Conservation (phyloP, 2,329 filamentous ascomycete species). For the Nectriaceae sp. region DNA sequence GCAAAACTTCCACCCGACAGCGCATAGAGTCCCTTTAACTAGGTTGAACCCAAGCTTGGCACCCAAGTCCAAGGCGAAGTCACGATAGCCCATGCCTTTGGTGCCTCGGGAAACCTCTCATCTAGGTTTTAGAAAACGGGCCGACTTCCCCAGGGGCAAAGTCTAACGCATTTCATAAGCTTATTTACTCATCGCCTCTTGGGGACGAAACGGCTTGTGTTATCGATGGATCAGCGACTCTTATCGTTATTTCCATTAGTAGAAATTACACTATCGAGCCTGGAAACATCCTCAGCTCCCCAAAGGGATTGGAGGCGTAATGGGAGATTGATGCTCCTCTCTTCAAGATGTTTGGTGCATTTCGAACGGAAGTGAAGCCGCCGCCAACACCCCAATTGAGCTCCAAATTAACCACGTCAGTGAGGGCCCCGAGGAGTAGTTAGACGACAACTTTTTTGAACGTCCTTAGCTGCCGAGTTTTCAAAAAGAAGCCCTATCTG, state of each 20-base stretch:
- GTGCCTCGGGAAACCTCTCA: slow-evolving; percentile 3
- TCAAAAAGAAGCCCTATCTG: too few species aligned
- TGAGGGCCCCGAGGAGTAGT: slow-evolving; percentile 10
- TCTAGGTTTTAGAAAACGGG: slow-evolving; percentile 5
- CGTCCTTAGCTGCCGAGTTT: too few species aligned
- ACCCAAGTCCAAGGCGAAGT: slow-evolving; percentile 6
- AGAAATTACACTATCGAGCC: slow-evolving; percentile 4
- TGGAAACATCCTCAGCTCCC: slow-evolving; percentile 4
- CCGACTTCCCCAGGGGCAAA: slow-evolving; percentile 2
- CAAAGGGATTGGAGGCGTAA: slow-evolving; percentile 4
- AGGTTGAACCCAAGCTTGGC: slow-evolving; percentile 8
- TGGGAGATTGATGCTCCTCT: slow-evolving; percentile 6
- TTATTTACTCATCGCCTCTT: slow-evolving; percentile 4
- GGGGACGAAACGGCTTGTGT: slow-evolving; percentile 4
- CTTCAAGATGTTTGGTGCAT: slow-evolving; percentile 12
- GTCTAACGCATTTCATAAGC: slow-evolving; percentile 3
- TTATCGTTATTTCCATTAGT: slow-evolving; percentile 4
- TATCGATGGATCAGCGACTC: slow-evolving; percentile 5
- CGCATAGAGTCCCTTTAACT: slow-evolving; percentile 8
- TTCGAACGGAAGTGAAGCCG: slow-evolving; percentile 5
- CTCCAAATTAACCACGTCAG: slow-evolving; percentile 9
- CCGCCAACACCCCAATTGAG: slow-evolving; percentile 1
- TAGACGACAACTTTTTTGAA: slow-evolving; percentile 16
- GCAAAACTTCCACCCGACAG: slow-evolving; percentile 5
- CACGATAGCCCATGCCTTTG: slow-evolving; percentile 1